phyloP scores from a whole-genome alignment of 2,329 filamentous ascomycete species.

The Sporothrix luriei region DNA sequence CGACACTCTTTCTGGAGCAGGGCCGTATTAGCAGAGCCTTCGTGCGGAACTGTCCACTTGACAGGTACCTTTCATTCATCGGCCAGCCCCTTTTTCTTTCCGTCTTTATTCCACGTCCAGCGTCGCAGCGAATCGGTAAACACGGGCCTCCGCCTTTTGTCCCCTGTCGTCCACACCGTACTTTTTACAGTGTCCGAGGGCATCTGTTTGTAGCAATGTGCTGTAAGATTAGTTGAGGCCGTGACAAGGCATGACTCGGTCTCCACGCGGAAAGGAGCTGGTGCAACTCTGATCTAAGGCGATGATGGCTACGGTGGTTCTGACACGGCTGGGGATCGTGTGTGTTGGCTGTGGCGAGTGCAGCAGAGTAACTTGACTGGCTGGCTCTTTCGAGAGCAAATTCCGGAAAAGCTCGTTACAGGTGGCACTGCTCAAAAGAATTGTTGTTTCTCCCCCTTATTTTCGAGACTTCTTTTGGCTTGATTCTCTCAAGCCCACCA shows the following conservation, averaged over 20 bases:
- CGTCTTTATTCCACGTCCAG: background rate
- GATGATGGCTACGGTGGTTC: background rate
- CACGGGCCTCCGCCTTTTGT: constrained; percentile 19
- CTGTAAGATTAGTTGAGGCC: background rate
- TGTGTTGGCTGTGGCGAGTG: background rate
- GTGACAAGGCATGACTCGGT: constrained; percentile 19
- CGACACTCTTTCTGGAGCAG: background rate
- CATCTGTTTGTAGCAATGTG: constrained; percentile 12
- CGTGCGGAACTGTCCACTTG: constrained; percentile 23
- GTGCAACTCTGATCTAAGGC: no score
- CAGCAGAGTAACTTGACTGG: background rate
- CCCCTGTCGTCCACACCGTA: constrained; percentile 3
- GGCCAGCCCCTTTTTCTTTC: constrained; percentile 7
- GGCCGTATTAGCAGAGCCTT: background rate
- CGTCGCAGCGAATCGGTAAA: background rate
- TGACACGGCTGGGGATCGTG: background rate
- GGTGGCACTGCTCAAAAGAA: background rate
- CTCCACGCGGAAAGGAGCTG: constrained; percentile 7
- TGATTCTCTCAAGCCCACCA: background rate
- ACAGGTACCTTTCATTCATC: constrained; percentile 20
- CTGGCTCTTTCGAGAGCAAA: constrained; percentile 3
- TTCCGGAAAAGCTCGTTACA: constrained; percentile 23
- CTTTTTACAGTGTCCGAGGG: constrained; percentile 4
- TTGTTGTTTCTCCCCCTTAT: background rate
- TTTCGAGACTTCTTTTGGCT: background rate